These are phyloP conservation scores for Thelonectria olida DNA, from an alignment of 2,329 filamentous ascomycete genomes.

Conservation along the genomic window DNA sequence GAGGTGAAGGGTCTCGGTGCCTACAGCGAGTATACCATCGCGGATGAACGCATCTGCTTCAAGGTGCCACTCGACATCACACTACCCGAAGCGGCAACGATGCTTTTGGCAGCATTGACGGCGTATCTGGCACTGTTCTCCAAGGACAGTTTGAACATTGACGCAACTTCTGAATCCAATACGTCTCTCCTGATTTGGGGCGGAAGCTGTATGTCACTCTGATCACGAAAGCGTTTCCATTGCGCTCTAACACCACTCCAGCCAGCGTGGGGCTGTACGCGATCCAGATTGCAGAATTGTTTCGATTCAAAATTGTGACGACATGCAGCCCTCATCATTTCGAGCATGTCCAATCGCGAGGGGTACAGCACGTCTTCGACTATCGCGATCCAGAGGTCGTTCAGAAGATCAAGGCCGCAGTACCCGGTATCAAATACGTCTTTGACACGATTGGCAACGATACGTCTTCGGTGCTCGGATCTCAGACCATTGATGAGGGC, in stretches of 20 bases:
- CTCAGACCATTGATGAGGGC: conserved; percentile 38
- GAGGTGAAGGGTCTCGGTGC: conserved; percentile 46
- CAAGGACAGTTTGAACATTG: conserved; percentile 46
- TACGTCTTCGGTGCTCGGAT: conserved; percentile 46
- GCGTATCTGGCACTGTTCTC: conserved; percentile 52
- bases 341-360: conserved; percentile 43
- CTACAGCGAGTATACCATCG: conserved; percentile 51
- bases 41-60: conserved; percentile 52
- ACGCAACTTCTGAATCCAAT: conserved; percentile 20
- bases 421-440: conserved; percentile 46
- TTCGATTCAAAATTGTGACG: conserved; percentile 46
- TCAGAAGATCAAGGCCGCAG: conserved; percentile 44
- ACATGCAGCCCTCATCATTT: conserved; percentile 47
- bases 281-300: conserved; percentile 46
- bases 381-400: conserved; percentile 50
- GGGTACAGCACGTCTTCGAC: conserved; percentile 50
- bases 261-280: conserved; percentile 50
- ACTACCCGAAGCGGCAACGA: conserved; percentile 45
- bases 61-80: conserved; percentile 45
- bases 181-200: conserved; percentile 52
- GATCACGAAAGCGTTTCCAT: background rate
- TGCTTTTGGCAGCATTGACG: conserved; percentile 51
- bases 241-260: conserved; percentile 20
- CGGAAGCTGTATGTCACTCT: conserved; percentile 49
- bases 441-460: conserved; percentile 55